phyloP scores from a whole-genome alignment of 768 basidiomycete genomes.

The Suillus fuscotomentosus region DNA sequence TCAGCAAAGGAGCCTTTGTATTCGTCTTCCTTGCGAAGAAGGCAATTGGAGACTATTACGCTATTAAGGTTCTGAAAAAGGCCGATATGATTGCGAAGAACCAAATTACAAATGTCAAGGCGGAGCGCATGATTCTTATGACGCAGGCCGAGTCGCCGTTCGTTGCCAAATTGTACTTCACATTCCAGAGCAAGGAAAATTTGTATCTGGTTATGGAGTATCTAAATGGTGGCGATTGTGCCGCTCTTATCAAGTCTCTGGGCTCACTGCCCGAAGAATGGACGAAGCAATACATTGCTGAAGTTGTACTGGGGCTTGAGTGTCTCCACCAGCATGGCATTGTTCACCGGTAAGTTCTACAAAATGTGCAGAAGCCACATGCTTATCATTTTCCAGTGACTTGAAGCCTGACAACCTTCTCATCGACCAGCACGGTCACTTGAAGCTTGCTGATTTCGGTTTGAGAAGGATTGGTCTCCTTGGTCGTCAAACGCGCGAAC shows the following conservation, averaged over 20 bases:
- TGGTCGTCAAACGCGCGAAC: constrained; percentile 88
- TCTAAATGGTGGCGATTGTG: constrained; percentile 97
- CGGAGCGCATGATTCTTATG: constrained; percentile 99
- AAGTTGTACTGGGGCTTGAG: constrained; percentile 94
- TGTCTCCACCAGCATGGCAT: constrained; percentile 95
- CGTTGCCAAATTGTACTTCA: constrained; percentile 96
- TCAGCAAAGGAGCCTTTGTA: constrained; percentile 98
- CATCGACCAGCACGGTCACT: constrained; percentile 93
- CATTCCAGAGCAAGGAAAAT: constrained; percentile 99
- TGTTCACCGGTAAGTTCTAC: constrained; percentile 83
- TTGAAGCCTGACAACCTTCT: constrained; percentile 97
- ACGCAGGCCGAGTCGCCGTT: constrained; percentile 98
- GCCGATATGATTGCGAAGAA: constrained; percentile 99
- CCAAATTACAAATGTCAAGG: constrained; percentile 99
- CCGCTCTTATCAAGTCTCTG: constrained; percentile 93
- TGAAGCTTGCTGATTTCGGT: constrained; percentile 98
- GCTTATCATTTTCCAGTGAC: constrained; percentile 56
- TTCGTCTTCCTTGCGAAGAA: constrained; percentile 98
- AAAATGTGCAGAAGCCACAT: not conserved
- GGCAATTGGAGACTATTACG: constrained; percentile 97
- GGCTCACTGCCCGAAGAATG: constrained; percentile 96
- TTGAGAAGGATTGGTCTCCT: constrained; percentile 96
- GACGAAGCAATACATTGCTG: constrained; percentile 95
- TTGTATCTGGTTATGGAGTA: constrained; percentile 99
- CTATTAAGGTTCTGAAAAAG: constrained; percentile 99